Evolutionary conservation across 306 rosid species (phyloP).

Genomic region (Sophora flavescens): DNA sequence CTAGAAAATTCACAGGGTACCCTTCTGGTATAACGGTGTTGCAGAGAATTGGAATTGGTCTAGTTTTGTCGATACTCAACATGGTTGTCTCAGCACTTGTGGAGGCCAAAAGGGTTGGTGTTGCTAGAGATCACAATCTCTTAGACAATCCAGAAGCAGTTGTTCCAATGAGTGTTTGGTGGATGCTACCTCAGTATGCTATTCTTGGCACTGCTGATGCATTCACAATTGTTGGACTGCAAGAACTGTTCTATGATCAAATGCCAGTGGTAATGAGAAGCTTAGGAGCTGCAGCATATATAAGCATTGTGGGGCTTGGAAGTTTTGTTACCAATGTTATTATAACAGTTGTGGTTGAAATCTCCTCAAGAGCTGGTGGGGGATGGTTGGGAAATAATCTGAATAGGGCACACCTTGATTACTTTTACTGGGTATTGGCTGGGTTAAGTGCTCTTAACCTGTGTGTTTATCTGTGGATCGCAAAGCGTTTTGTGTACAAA

Average conservation of each 20-base stretch:
- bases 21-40: constrained; percentile 57
- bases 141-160: constrained; percentile 46
- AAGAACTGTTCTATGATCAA: constrained; percentile 62
- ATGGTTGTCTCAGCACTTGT: constrained; percentile 59
- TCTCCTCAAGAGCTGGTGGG: constrained; percentile 30
- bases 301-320: constrained; percentile 57
- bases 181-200: constrained; percentile 67
- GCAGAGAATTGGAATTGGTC: constrained; percentile 62
- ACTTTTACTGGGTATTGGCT: constrained; percentile 62
- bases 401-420: constrained; percentile 57
- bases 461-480: constrained; percentile 46
- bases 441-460: constrained; percentile 52
- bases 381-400: constrained; percentile 60
- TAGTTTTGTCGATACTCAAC: constrained; percentile 53
- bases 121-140: constrained; percentile 46
- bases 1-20: constrained; percentile 45
- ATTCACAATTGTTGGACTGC: constrained; percentile 57
- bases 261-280: constrained; percentile 65
- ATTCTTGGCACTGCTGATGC: constrained; percentile 49
- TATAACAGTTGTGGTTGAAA: constrained; percentile 45
- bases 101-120: constrained; percentile 52
- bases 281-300: constrained; percentile 64
- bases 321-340: constrained; percentile 48
- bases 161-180: constrained; percentile 60
- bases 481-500: constrained; percentile 57